These are phyloP conservation scores for Acanthamoeba healyi DNA, from an alignment of 208 protist genomes.

Conservation along the genomic window DNA sequence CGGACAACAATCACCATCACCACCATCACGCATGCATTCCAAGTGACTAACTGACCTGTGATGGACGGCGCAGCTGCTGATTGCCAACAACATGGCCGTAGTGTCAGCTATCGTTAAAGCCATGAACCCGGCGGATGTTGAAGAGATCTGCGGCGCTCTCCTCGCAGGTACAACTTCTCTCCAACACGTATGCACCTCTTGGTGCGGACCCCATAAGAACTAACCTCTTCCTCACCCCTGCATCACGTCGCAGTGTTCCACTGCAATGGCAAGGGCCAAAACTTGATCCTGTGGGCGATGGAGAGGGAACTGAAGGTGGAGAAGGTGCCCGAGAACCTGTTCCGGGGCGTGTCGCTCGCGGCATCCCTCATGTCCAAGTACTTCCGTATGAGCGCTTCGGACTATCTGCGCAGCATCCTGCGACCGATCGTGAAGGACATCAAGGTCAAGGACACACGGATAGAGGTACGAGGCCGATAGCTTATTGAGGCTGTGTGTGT, in stretches of 20 bases:
- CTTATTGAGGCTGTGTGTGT: background rate
- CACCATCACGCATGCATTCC: too few relatives aligned
- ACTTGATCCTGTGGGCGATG: constrained; percentile 38
- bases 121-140: background rate
- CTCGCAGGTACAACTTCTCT: background rate
- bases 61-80: background rate
- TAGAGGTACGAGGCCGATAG: too few relatives aligned
- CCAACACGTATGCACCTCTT: too few relatives aligned
- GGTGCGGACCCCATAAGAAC: too few relatives aligned
- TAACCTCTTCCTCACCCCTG: background rate
- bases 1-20: background rate
- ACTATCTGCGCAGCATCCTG: constrained; percentile 41
- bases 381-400: constrained; percentile 51
- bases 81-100: constrained; percentile 53
- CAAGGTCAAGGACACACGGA: constrained; percentile 28
- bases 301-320: constrained; percentile 16
- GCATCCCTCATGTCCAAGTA: constrained; percentile 52
- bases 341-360: constrained; percentile 25
- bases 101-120: background rate
- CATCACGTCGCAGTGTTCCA: background rate
- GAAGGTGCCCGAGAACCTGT: constrained; percentile 1
- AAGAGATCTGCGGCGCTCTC: constrained; percentile 20
- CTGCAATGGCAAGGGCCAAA: constrained; percentile 30
- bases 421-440: constrained; percentile 11
- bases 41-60: background rate